Evolutionary conservation across 2,329 filamentous ascomycete species (phyloP), one percentile per base, ranked within the genome.

Genomic region (Colletotrichum orbiculare): DNA sequence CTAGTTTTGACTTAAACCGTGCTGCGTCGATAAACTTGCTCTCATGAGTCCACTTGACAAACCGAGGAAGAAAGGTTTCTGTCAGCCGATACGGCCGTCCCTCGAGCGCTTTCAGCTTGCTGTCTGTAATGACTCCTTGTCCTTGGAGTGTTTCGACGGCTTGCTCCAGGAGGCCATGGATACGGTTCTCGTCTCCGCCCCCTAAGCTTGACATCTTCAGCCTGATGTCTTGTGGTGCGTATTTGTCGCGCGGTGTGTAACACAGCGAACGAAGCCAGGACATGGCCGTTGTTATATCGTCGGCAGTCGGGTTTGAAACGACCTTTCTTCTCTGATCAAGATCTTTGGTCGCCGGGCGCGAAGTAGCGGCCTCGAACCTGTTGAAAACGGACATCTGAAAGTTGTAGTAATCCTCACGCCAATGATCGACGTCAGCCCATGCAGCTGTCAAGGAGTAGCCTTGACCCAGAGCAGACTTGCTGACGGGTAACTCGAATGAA

Each of bases 81-180:
- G 87, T 87, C 39, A 92, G 83, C 45, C 85, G 82, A 74, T 88
- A 93, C 10, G 87, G 87, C 9, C 87, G 82, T 0, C 88, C 89
- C 2, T 79, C 75, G n/a, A 86, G 77, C 1, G 83, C 82, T 35
- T 87, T 85, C 15, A 85, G 82, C 67, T 88, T 89, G 56, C 83
- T 86, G 68, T 85, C 85, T 69, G 86, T 86, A 41, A 87, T 84
- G 34, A 94, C 77, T 54, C 82, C 82, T 43, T 83, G 78, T 7
- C 75, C 73, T 38, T 83, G 82, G 12, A 89, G 77, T 43, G 81
- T 76, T 47, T 79, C 76, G 48, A 87, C 81, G 0, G 82, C 84
- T 61, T 76, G 74, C 47, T 83, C 79, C 3, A 88, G 79, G 13
- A 86, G 70, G 2, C 71, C 71, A 81, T 79, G 56, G 75, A 75